phyloP scores from a whole-genome alignment of 805 yeast genomes.

The Candida coleopterorum region DNA sequence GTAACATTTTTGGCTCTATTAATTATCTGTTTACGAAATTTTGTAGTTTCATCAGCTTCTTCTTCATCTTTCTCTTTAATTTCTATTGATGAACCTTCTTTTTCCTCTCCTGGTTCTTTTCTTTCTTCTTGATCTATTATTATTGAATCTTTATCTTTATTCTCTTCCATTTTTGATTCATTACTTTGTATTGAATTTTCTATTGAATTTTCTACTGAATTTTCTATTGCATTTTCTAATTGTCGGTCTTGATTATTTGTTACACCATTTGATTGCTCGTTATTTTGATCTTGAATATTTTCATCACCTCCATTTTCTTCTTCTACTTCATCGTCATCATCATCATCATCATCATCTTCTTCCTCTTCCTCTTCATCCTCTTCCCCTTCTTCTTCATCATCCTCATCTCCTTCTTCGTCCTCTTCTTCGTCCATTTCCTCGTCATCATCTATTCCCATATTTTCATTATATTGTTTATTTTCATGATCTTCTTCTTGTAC shows the following conservation, averaged over 20 bases:
- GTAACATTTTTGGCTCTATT: slow-evolving; percentile 47
- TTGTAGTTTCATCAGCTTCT: slow-evolving; percentile 4
- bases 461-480: slow-evolving; percentile 8
- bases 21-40: slow-evolving; percentile 25
- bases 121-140: background rate
- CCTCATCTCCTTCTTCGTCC: slow-evolving; percentile 15
- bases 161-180: background rate
- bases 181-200: background rate
- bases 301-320: slow-evolving; percentile 16
- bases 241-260: slow-evolving; percentile 7
- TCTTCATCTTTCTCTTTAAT: slow-evolving; percentile 4
- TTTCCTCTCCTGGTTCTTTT: background rate
- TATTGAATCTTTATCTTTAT: slow-evolving; percentile 1
- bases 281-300: slow-evolving; percentile 12
- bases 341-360: slow-evolving; percentile 16
- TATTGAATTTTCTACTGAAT: slow-evolving; percentile 3
- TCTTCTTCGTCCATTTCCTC: slow-evolving; percentile 16
- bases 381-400: slow-evolving; percentile 7
- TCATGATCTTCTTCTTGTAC: slow-evolving; percentile 5
- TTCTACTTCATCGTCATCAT: slow-evolving; percentile 12
- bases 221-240: too few relatives aligned
- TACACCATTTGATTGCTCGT: slow-evolving; percentile 1
- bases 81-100: background rate
- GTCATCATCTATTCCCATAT: slow-evolving; percentile 12
- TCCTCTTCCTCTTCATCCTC: slow-evolving; percentile 16